phyloP scores from a whole-genome alignment of 208 protist genomes.

The Trypanosomatidae sp. region DNA sequence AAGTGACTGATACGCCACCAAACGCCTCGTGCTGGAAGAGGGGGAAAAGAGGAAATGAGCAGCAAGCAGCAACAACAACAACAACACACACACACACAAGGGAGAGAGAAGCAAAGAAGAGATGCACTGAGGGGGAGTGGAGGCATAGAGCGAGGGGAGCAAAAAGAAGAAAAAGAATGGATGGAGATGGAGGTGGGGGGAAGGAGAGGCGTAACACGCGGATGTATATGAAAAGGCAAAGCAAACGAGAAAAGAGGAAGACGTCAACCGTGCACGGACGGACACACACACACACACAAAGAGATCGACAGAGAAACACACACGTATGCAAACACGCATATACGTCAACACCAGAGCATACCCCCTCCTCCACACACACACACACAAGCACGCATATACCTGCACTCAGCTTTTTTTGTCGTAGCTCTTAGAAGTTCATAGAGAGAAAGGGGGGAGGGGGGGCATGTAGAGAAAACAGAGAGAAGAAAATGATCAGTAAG shows the following conservation, averaged over 20 bases:
- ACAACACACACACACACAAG: background rate
- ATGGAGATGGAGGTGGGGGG: background rate
- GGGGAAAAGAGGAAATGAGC: background rate
- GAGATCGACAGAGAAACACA: background rate
- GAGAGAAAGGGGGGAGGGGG: background rate
- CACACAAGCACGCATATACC: no score
- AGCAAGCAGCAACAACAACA: background rate
- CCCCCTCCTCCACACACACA: background rate
- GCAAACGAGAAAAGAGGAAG: slow-evolving; percentile 1
- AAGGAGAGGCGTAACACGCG: background rate
- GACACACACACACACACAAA: slow-evolving; percentile 7
- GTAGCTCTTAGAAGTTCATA: background rate
- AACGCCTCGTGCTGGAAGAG: background rate
- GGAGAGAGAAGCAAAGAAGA: slow-evolving; percentile 2
- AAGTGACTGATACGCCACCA: background rate
- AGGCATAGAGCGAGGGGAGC: background rate
- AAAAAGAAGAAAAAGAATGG: background rate
- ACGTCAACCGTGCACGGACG: background rate
- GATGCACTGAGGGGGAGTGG: background rate
- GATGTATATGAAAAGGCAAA: slow-evolving; percentile 8
- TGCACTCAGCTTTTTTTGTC: background rate
- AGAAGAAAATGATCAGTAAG: background rate
- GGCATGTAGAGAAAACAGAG: background rate
- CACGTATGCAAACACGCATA: background rate
- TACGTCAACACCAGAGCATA: background rate